Conservation (phyloP, 352 stramenopile genomes). For the Hyaloperonospora brassicae region DNA sequence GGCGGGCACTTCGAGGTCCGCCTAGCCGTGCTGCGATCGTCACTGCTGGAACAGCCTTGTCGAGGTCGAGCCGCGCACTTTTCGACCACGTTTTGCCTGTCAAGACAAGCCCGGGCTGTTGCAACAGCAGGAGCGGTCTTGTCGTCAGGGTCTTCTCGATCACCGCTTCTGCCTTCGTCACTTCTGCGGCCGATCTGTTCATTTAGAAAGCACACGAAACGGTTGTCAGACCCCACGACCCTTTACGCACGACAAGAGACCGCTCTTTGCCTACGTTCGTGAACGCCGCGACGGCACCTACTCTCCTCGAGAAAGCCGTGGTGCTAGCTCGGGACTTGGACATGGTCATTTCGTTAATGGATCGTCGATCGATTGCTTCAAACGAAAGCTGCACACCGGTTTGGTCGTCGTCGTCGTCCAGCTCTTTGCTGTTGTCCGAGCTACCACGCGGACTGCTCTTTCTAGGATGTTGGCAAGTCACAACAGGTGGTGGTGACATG, state of each 20-base stretch:
- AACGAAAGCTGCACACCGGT: constrained; percentile 3
- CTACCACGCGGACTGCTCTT: constrained; percentile 8
- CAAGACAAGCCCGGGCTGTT: constrained; percentile 1
- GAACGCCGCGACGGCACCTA: constrained; percentile 1
- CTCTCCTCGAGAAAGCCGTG: constrained; percentile 17
- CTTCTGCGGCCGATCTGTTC: constrained; percentile 2
- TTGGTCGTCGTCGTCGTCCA: constrained; percentile 6
- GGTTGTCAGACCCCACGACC: not conserved
- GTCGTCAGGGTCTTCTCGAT: constrained; percentile 17
- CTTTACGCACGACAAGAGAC: not conserved
- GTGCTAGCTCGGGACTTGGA: constrained; percentile 12
- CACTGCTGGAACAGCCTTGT: constrained; percentile 8
- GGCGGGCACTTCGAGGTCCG: constrained; percentile 7
- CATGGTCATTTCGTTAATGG: constrained; percentile 4
- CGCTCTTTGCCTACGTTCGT: too few species aligned
- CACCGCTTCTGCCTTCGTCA: not conserved
- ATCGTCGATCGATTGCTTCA: constrained; percentile 12
- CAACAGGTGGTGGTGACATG: constrained; percentile 1
- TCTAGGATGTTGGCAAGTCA: constrained; percentile 3
- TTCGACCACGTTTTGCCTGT: not conserved
- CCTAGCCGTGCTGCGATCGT: constrained; percentile 17
- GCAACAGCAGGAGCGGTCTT: constrained; percentile 6
- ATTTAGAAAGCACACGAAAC: constrained; percentile 2
- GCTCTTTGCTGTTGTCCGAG: constrained; percentile 20
- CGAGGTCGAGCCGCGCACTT: constrained; percentile 3